These are phyloP conservation scores for Calycina marina DNA, from an alignment of 2,329 filamentous ascomycete species.

Conservation along the genomic window DNA sequence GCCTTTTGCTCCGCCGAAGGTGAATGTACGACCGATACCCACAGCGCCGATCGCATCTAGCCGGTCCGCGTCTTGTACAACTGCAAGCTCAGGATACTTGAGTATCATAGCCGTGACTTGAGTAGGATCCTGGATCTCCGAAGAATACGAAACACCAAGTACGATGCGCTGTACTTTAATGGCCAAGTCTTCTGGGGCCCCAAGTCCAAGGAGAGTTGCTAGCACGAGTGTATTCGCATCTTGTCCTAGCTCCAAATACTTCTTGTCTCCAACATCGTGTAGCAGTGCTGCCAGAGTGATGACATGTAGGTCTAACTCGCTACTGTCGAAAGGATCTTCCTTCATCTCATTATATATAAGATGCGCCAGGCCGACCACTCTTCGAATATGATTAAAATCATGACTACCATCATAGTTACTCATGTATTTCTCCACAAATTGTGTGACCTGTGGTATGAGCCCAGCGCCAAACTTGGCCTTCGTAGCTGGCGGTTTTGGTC, in stretches of 20 bases:
- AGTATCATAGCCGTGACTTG: conserved; percentile 42
- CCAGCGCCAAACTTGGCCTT: conserved; percentile 13
- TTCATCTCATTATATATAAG: conserved; percentile 18
- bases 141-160: conserved; percentile 65
- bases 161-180: conserved; percentile 58
- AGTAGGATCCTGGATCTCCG: conserved; percentile 53
- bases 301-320: conserved; percentile 35
- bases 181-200: conserved; percentile 45
- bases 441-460: conserved; percentile 35
- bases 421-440: conserved; percentile 60
- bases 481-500: conserved; percentile 10
- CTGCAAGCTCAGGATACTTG: conserved; percentile 57
- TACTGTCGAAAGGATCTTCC: conserved; percentile 7
- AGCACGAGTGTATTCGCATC: conserved; percentile 42
- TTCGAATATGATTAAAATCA: conserved; percentile 72
- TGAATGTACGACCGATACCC: conserved; percentile 67
- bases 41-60: conserved; percentile 87
- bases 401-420: conserved; percentile 70
- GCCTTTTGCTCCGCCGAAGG: conserved; percentile 55
- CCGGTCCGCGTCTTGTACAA: conserved; percentile 88
- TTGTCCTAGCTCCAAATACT: conserved; percentile 31
- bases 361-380: conserved; percentile 59
- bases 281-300: conserved; percentile 55
- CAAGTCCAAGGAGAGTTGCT: conserved; percentile 41
- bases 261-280: conserved; percentile 74